A percentile compares a stretch with the other conserved stretches of the same genome.
Evolutionary conservation across 1,139 yeast species (phyloP).

Genomic region (Magnusiomyces ingens): DNA sequence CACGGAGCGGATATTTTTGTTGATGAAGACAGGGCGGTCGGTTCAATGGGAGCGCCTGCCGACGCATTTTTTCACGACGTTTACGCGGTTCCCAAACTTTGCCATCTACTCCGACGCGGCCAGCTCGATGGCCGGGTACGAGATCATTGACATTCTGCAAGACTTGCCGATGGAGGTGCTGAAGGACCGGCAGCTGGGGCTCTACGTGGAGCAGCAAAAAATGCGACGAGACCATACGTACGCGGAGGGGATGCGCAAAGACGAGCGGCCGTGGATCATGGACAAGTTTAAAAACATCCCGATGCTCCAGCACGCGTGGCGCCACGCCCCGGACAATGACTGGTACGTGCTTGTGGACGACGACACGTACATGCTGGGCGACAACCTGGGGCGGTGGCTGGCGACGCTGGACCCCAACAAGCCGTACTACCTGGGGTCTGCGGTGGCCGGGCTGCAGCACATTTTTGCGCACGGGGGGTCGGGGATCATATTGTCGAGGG

Average conservation of each 20-base stretch:
- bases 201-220: slow-evolving; percentile 12
- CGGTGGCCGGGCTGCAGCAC: slow-evolving; percentile 21
- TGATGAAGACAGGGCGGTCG: slow-evolving; percentile 36
- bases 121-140: slow-evolving; percentile 30
- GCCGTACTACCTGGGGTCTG: slow-evolving; percentile 25
- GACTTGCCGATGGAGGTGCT: slow-evolving; percentile 19
- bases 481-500: slow-evolving; percentile 13
- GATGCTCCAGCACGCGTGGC: slow-evolving; percentile 34
- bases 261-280: slow-evolving; percentile 28
- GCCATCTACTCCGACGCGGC: slow-evolving; percentile 34
- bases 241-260: background rate
- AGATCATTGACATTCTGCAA: slow-evolving; percentile 30
- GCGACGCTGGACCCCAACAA: slow-evolving; percentile 24
- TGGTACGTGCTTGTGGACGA: slow-evolving; percentile 37
- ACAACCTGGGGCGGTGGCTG: slow-evolving; percentile 27
- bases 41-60: slow-evolving; percentile 36
- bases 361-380: slow-evolving; percentile 32
- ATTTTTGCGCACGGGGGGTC: slow-evolving; percentile 37
- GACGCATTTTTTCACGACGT: slow-evolving; percentile 32
- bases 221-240: slow-evolving; percentile 12
- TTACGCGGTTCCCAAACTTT: slow-evolving; percentile 32
- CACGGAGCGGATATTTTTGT: slow-evolving; percentile 25
- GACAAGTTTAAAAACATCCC: slow-evolving; percentile 37
- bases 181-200: slow-evolving; percentile 11
- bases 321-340: slow-evolving; percentile 26